Evolutionary conservation across 768 basidiomycete genomes (phyloP).

Genomic region (Lactifluus pinguis): DNA sequence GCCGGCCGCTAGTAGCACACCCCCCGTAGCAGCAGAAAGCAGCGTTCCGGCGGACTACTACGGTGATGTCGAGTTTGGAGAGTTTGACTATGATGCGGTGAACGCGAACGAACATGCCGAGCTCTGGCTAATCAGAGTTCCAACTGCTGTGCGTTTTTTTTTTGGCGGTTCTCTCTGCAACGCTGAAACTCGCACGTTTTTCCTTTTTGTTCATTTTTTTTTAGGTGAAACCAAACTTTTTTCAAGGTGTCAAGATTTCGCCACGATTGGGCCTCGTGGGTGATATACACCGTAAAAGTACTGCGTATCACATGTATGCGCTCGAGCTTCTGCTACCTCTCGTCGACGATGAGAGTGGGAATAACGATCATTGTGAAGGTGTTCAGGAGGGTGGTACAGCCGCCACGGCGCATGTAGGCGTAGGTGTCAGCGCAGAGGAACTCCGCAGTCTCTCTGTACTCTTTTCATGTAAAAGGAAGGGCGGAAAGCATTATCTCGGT

Average conservation of each 20-base stretch:
- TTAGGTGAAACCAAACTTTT: slow-evolving; percentile 7
- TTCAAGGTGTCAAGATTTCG: background rate
- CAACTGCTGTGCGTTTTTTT: slow-evolving; percentile 4
- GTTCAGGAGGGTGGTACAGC: background rate
- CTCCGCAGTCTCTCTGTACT: slow-evolving; percentile 14
- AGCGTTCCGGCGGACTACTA: background rate
- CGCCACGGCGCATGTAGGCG: background rate
- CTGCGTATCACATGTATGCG: slow-evolving; percentile 15
- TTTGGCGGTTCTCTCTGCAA: too few species aligned
- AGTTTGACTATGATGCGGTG: slow-evolving; percentile 18
- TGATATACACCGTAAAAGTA: slow-evolving; percentile 2
- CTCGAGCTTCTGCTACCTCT: background rate
- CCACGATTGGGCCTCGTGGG: slow-evolving; percentile 10
- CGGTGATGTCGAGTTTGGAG: slow-evolving; percentile 15
- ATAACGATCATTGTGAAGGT: background rate
- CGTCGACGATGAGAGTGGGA: background rate
- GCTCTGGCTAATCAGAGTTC: slow-evolving; percentile 19
- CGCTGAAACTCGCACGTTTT: background rate
- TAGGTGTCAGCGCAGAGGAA: slow-evolving; percentile 10
- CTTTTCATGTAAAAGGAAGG: slow-evolving; percentile 13
- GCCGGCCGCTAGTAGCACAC: background rate
- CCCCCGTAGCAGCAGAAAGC: background rate
- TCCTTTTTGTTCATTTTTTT: background rate
- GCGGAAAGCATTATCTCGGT: slow-evolving; percentile 17
- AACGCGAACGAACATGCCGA: slow-evolving; percentile 13